These are phyloP conservation scores for Gillenia trifoliata DNA, from an alignment of 306 rosid species.

Conservation along the genomic window DNA sequence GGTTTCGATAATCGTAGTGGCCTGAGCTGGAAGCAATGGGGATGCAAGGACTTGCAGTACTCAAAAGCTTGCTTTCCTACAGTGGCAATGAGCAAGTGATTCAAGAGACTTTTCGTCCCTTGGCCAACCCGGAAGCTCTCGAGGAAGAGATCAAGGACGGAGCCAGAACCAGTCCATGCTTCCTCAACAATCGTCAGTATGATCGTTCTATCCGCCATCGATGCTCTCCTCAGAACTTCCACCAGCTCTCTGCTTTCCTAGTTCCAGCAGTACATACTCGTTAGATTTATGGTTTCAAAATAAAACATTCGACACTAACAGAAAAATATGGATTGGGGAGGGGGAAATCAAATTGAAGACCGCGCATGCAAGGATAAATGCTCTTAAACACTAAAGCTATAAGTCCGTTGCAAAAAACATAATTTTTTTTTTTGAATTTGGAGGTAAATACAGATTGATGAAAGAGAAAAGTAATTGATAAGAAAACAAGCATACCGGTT, in stretches of 20 bases:
- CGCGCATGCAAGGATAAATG: too few relatives aligned
- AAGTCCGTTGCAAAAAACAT: too few relatives aligned
- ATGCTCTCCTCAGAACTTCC: slow-evolving; percentile 31
- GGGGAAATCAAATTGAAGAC: too few relatives aligned
- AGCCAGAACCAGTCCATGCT: slow-evolving; percentile 45
- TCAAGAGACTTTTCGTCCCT: slow-evolving; percentile 39
- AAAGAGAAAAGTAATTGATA: background rate
- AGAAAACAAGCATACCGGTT: slow-evolving; percentile 7
- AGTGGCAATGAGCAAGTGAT: slow-evolving; percentile 44
- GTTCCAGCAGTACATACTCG: background rate
- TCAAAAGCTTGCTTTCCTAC: slow-evolving; percentile 33
- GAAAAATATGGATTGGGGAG: too few relatives aligned
- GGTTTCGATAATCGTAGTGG: slow-evolving; percentile 17
- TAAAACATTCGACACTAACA: too few relatives aligned
- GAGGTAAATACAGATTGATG: background rate
- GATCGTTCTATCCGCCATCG: slow-evolving; percentile 40
- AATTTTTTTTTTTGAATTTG: too few relatives aligned
- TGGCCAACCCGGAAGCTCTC: slow-evolving; percentile 39
- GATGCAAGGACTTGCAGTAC: slow-evolving; percentile 40
- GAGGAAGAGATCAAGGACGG: slow-evolving; percentile 50
- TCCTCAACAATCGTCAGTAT: slow-evolving; percentile 49
- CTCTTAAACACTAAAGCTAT: too few relatives aligned
- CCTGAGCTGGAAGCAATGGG: slow-evolving; percentile 43
- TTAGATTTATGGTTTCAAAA: too few relatives aligned
- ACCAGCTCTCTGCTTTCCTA: slow-evolving; percentile 20